Conservation (phyloP, 2,329 filamentous ascomycete species). For the Metarhizium rileyi region DNA sequence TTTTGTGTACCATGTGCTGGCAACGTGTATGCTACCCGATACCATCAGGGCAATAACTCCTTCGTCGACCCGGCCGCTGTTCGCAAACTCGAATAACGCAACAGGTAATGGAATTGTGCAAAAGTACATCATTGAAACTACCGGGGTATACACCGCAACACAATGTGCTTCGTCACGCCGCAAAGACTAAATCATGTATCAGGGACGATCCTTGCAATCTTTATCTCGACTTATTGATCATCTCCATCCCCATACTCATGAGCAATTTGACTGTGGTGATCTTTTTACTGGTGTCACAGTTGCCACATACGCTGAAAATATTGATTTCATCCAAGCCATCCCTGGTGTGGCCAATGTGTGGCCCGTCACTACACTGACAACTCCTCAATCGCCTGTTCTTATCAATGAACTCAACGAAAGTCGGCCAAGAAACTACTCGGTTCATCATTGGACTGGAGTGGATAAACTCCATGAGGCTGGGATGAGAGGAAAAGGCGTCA, state of each 20-base stretch:
- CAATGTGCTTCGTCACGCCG: not conserved
- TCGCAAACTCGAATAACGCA: not conserved
- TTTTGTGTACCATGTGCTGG: not conserved
- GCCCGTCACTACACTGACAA: conserved; percentile 19
- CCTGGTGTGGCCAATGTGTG: conserved; percentile 28
- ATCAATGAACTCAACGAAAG: conserved; percentile 11
- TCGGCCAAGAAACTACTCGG: conserved; percentile 23
- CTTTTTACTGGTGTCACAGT: conserved; percentile 26
- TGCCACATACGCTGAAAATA: conserved; percentile 21
- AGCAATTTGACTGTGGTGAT: conserved; percentile 24
- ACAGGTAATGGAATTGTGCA: conserved; percentile 10
- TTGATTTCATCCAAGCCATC: conserved; percentile 21
- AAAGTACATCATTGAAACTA: conserved; percentile 17
- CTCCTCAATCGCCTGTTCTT: not conserved
- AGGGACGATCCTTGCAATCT: conserved; percentile 7
- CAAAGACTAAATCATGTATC: not conserved
- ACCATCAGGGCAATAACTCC: not conserved
- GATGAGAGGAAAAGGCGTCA: conserved; percentile 27
- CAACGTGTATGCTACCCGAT: not conserved
- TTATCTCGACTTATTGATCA: conserved; percentile 15
- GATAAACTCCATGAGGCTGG: conserved; percentile 27
- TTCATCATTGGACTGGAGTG: conserved; percentile 26
- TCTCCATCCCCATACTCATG: conserved; percentile 11
- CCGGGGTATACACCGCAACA: conserved; percentile 6
- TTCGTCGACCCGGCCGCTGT: not conserved